Evolutionary conservation across 768 basidiomycete species (phyloP), one percentile per base, ranked within the genome.

Genomic region (Ramaria sp.): DNA sequence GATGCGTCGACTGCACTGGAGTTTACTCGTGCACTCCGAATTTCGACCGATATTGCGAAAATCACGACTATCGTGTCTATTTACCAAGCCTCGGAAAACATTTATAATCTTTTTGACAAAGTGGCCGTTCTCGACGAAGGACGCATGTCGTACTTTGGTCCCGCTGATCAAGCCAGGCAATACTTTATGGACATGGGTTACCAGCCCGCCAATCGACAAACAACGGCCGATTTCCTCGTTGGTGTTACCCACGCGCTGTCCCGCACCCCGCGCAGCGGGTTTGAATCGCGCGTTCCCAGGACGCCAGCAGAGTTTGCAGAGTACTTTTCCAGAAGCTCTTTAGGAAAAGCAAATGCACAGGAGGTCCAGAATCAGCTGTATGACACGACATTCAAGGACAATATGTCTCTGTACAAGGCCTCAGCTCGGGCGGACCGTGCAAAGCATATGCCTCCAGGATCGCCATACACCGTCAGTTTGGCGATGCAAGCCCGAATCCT

Each of bases 1-100:
- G 87, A 90, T 58, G 88, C 90, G 0, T 88, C 88, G 2, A 94
- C 91, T 6, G 91, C 91, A 1, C 73, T 92, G 47, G 92, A 95
- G 63, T 94, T 88, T 60, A 79, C 78, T 54, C 87, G 81, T 67
- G 81, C 82, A 39, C 69, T 95, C 51, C 76, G 90, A 15, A 71
- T 89, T 34, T 81, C 88, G 74, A 92, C 92, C 15, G 90, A 95
- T 62, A 69, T 89, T n/a, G 73, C 84, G 16, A 79, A 82, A 6
- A 81, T 83, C 66, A 85, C 83, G 0, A 88, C 83, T 0, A 76
- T 92, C 55, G 85, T 87, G n/a, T 83, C 86, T 0, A 78, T 93
- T 36, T 91, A 92, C 67, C 89, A 92, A 66, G 89, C 86, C 7
- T 82, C 83, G 48, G 86, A 90, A 63, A 72, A 72, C 2, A 63